Evolutionary conservation across 192 early-diverging fungal genomes (phyloP).

Genomic region (Podila minutissima): DNA sequence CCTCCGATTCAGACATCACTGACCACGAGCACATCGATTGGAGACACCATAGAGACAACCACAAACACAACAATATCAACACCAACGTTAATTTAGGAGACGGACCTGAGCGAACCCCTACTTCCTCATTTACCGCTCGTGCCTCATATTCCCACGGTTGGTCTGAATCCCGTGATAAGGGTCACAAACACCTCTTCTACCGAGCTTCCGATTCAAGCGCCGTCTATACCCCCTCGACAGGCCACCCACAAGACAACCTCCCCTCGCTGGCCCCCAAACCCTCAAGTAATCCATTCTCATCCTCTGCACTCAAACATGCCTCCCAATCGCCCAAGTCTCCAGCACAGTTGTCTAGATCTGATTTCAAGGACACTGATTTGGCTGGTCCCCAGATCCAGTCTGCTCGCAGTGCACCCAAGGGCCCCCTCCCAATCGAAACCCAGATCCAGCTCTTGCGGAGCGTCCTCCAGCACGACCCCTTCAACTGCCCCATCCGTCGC

Average conservation of each 20-base stretch:
- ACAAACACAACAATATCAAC: neutral
- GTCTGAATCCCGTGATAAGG: neutral
- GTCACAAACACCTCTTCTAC: neutral
- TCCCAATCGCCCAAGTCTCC: neutral
- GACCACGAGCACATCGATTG: neutral
- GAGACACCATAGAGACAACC: neutral
- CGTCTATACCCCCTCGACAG: neutral
- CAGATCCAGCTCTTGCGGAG: slow-evolving; percentile 26
- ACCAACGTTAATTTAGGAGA: neutral
- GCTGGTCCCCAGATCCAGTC: slow-evolving; percentile 5
- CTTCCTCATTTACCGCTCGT: neutral
- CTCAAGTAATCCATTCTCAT: no score
- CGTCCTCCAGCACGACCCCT: slow-evolving; percentile 41
- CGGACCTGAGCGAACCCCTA: neutral
- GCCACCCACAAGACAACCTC: neutral
- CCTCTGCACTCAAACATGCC: neutral
- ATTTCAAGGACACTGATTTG: neutral
- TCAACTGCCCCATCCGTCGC: slow-evolving; percentile 43
- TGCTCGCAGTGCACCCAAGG: slow-evolving; percentile 27
- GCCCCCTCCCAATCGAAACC: slow-evolving; percentile 29
- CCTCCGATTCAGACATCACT: neutral
- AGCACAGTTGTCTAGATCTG: neutral
- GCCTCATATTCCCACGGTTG: neutral
- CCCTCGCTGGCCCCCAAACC: no score
- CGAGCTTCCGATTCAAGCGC: neutral